phyloP scores from a whole-genome alignment of 2,329 filamentous ascomycete species.

The Aurifilum marmelostoma region DNA sequence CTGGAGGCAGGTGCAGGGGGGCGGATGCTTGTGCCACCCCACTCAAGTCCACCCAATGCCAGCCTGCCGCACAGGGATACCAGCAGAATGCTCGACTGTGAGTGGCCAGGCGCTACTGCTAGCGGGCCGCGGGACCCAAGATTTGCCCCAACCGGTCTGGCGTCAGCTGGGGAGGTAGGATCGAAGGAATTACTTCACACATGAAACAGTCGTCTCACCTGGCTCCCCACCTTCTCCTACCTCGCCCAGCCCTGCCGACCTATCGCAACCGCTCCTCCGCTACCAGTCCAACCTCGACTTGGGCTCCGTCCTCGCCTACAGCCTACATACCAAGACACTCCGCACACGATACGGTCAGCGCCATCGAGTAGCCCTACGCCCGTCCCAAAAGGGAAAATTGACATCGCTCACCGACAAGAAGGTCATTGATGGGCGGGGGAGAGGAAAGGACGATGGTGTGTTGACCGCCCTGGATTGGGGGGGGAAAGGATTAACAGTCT shows the following conservation, averaged over 20 bases:
- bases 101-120: slow-evolving; percentile 2
- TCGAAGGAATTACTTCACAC: slow-evolving; percentile 13
- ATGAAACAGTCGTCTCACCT: slow-evolving; percentile 15
- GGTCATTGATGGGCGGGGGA: no score
- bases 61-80: background rate
- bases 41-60: background rate
- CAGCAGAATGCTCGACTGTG: background rate
- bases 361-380: background rate
- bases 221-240: slow-evolving; percentile 6
- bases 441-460: no score
- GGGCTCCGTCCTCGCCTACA: background rate
- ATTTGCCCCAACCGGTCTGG: background rate
- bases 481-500: no score
- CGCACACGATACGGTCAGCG: background rate
- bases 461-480: background rate
- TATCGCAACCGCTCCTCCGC: background rate
- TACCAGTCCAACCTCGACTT: background rate
- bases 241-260: background rate
- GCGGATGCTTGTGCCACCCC: background rate
- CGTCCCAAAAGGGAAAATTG: background rate
- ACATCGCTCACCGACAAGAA: background rate
- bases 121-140: background rate
- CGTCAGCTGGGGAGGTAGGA: slow-evolving; percentile 8
- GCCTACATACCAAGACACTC: background rate
- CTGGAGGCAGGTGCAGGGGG: background rate